Evolutionary conservation across 1,284 basidiomycete genomes (phyloP).

Genomic region (Wallemia mellicola): DNA sequence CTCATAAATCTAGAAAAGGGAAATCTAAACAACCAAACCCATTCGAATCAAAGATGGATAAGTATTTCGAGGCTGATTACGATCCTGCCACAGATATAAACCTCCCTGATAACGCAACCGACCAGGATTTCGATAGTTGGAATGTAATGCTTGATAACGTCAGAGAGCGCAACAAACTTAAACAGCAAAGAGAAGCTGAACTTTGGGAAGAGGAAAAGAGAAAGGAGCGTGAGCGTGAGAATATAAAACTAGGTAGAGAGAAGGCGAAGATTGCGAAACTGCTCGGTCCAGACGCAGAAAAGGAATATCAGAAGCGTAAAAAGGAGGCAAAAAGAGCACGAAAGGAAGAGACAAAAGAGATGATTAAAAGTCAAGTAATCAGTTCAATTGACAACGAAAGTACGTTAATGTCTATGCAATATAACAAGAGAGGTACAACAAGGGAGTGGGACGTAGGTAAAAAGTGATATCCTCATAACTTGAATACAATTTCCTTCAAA

Average conservation of each 20-base stretch:
- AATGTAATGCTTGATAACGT: neutral
- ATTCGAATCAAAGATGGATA: neutral
- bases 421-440: neutral
- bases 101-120: neutral
- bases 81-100: neutral
- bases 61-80: neutral
- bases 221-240: neutral
- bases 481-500: constrained; percentile 19
- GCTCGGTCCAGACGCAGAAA: neutral
- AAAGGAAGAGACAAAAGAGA: neutral
- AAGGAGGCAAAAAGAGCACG: neutral
- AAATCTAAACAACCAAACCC: neutral
- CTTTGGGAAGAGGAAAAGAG: neutral
- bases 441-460: neutral
- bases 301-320: neutral
- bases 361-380: neutral
- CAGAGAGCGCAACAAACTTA: neutral
- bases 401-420: neutral
- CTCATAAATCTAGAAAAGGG: neutral
- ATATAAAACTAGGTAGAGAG: neutral
- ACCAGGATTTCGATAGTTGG: neutral
- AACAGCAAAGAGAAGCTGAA: neutral
- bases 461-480: neutral
- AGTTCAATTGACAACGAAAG: neutral
- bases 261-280: neutral